Conservation (phyloP, 768 basidiomycete species). For the Boletus eberwhitei region DNA sequence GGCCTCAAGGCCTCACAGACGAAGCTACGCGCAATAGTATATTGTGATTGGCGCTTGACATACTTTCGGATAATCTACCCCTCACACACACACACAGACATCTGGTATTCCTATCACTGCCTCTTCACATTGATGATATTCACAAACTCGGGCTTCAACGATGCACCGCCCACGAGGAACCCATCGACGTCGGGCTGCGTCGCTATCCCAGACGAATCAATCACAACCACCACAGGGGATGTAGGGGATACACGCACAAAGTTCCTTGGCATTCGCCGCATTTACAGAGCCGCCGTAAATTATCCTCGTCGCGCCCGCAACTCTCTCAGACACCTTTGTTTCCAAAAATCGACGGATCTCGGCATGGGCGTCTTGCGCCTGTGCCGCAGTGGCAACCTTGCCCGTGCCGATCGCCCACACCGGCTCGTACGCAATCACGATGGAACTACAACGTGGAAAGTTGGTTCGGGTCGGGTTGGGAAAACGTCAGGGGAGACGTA, state of each 20-base stretch:
- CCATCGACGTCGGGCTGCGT: conserved; percentile 85
- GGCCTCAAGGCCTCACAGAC: too few relatives aligned
- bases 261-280: conserved; percentile 82
- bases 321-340: conserved; percentile 57
- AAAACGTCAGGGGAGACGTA: conserved; percentile 33
- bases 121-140: conserved; percentile 79
- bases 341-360: conserved; percentile 76
- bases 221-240: neutral
- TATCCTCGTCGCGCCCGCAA: conserved; percentile 75
- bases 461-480: neutral
- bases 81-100: neutral
- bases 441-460: conserved; percentile 46
- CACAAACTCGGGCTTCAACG: conserved; percentile 95
- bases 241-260: conserved; percentile 52
- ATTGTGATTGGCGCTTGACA: neutral
- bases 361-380: conserved; percentile 91
- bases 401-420: conserved; percentile 99
- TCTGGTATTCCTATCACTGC: conserved; percentile 10
- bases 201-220: conserved; percentile 40
- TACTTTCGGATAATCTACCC: neutral
- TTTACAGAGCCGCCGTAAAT: conserved; percentile 97
- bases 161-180: conserved; percentile 97
- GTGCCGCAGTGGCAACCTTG: conserved; percentile 86
- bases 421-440: conserved; percentile 96
- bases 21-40: neutral